Conservation (phyloP, 2,329 filamentous ascomycete species). For the Cytospora paraplurivora region DNA sequence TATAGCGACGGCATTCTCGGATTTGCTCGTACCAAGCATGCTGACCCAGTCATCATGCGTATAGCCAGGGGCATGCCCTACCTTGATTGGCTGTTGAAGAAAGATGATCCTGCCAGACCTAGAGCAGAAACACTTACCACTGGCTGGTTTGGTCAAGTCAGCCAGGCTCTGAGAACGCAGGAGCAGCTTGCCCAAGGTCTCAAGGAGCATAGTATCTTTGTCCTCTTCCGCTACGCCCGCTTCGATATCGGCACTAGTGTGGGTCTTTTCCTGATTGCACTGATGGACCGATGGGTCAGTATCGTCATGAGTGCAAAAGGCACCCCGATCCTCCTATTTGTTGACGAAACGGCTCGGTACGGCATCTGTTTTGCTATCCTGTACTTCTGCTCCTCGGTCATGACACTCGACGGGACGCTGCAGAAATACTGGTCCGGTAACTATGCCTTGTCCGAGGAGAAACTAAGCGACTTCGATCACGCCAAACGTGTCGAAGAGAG, state of each 20-base stretch:
- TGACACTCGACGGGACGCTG: slow-evolving; percentile 41
- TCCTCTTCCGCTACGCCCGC: slow-evolving; percentile 41
- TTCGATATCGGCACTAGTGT: slow-evolving; percentile 43
- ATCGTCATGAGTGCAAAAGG: slow-evolving; percentile 39
- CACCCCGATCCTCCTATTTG: slow-evolving; percentile 36
- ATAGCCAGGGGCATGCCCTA: slow-evolving; percentile 38
- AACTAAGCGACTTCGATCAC: slow-evolving; percentile 36
- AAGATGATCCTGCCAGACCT: slow-evolving; percentile 35
- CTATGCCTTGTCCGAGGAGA: slow-evolving; percentile 40
- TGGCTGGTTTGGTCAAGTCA: slow-evolving; percentile 41
- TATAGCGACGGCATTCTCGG: slow-evolving; percentile 27
- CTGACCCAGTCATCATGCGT: slow-evolving; percentile 31
- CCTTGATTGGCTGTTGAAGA: slow-evolving; percentile 41
- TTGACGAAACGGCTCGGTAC: slow-evolving; percentile 37
- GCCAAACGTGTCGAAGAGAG: slow-evolving; percentile 31
- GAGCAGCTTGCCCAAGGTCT: slow-evolving; percentile 40
- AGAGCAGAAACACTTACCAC: slow-evolving; percentile 38
- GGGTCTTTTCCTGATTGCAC: slow-evolving; percentile 42
- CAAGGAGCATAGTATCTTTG: slow-evolving; percentile 43
- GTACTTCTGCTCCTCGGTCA: slow-evolving; percentile 44
- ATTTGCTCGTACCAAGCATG: slow-evolving; percentile 19
- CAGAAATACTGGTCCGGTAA: slow-evolving; percentile 41
- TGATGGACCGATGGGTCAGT: slow-evolving; percentile 44
- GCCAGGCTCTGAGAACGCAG: slow-evolving; percentile 40
- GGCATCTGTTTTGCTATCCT: slow-evolving; percentile 43